These are phyloP conservation scores for Solanum virginianum DNA, from an alignment of 257 asterid species.

Conservation along the genomic window DNA sequence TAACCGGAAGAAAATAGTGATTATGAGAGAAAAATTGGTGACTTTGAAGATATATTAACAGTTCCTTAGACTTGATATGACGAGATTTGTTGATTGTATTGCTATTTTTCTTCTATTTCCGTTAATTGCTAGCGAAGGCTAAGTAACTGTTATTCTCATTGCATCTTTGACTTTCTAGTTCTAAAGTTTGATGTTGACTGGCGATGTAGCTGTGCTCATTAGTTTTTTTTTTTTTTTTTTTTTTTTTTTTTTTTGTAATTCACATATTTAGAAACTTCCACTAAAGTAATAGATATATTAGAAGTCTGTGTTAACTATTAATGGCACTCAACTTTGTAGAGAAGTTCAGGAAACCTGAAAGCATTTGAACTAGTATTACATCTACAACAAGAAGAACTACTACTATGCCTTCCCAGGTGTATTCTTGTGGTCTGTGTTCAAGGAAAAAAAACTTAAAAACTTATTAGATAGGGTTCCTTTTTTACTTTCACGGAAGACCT, in stretches of 20 bases:
- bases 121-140: not conserved
- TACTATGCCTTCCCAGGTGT: not conserved
- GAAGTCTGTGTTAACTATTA: not conserved
- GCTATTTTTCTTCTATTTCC: not conserved
- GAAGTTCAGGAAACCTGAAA: not conserved
- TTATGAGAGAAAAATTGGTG: not conserved
- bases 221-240: not conserved
- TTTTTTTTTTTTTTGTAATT: not conserved
- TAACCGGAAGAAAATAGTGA: not conserved
- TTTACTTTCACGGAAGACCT: not conserved
- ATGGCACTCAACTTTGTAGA: not conserved
- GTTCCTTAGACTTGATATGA: not conserved
- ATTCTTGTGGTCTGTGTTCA: not conserved
- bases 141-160: not conserved
- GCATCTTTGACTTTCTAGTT: not conserved
- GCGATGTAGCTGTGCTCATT: not conserved
- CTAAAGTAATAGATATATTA: not conserved
- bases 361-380: not conserved
- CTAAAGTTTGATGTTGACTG: not conserved
- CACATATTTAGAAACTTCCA: not conserved
- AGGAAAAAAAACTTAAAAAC: not conserved
- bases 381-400: not conserved
- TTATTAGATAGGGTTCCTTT: not conserved
- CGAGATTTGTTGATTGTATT: not conserved
- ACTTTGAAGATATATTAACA: not conserved